These are phyloP conservation scores for Citrullus colocynthis DNA, from an alignment of 306 rosid species.

Conservation along the genomic window DNA sequence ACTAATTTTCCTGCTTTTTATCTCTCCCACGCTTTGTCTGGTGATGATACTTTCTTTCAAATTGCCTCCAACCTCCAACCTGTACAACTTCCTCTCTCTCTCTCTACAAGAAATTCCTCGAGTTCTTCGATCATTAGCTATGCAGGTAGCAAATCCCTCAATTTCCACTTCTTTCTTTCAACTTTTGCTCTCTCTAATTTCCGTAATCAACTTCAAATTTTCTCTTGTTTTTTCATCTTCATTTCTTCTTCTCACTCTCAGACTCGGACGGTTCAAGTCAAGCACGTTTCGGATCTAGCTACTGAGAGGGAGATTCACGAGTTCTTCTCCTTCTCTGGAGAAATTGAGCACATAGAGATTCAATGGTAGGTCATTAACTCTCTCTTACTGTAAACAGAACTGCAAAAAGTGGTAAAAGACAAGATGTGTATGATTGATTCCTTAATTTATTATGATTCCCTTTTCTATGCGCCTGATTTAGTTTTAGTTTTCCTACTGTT, in stretches of 20 bases:
- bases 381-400: neutral
- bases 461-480: neutral
- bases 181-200: neutral
- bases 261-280: conserved; percentile 83
- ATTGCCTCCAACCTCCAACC: conserved; percentile 1
- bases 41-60: neutral
- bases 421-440: neutral
- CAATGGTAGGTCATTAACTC: conserved; percentile 23
- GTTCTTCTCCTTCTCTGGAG: conserved; percentile 86
- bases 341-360: conserved; percentile 76
- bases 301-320: conserved; percentile 89
- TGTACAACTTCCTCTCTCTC: neutral
- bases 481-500: neutral
- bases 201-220: neutral
- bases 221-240: neutral
- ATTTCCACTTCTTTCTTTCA: neutral
- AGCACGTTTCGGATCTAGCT: conserved; percentile 82
- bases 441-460: no score
- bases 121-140: neutral
- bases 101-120: neutral
- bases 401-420: neutral
- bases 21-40: conserved; percentile 7
- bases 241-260: conserved; percentile 11
- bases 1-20: neutral
- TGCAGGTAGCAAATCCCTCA: neutral